Percentiles rank a stretch among this genome's conserved stretches.
Evolutionary conservation across 345 rosid species (phyloP).

Genomic region (Syzygium aromaticum): DNA sequence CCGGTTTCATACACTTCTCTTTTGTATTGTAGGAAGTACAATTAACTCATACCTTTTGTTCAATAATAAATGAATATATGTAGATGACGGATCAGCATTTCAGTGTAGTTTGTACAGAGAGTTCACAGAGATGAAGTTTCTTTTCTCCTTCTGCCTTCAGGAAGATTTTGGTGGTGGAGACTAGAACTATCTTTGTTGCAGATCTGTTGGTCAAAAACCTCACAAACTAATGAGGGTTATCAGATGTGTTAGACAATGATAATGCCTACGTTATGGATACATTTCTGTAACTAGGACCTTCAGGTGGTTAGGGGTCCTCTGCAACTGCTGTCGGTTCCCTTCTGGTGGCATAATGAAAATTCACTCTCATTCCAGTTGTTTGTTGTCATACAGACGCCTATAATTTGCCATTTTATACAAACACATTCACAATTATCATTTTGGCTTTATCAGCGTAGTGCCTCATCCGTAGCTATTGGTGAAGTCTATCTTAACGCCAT

Average conservation of each 20-base stretch:
- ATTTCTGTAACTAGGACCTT: background rate
- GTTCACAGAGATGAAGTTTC: background rate
- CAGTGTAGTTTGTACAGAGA: background rate
- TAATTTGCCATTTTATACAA: background rate
- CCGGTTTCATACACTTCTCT: background rate
- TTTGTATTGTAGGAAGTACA: background rate
- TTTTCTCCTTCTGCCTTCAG: background rate
- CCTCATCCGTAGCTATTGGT: background rate
- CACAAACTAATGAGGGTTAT: background rate
- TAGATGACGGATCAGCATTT: background rate
- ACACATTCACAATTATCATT: background rate
- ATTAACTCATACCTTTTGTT: background rate
- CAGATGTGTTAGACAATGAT: background rate
- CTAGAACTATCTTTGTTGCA: background rate
- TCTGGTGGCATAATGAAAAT: background rate
- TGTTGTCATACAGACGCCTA: background rate
- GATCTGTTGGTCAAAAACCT: background rate
- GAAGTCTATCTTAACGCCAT: background rate
- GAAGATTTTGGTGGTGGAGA: background rate
- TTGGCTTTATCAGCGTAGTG: background rate
- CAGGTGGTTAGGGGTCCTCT: background rate
- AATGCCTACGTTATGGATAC: background rate
- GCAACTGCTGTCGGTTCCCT: background rate
- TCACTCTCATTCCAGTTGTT: background rate
- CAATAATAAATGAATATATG: background rate